phyloP scores from a whole-genome alignment of 2,329 filamentous ascomycete species.

The Neurospora sp. region DNA sequence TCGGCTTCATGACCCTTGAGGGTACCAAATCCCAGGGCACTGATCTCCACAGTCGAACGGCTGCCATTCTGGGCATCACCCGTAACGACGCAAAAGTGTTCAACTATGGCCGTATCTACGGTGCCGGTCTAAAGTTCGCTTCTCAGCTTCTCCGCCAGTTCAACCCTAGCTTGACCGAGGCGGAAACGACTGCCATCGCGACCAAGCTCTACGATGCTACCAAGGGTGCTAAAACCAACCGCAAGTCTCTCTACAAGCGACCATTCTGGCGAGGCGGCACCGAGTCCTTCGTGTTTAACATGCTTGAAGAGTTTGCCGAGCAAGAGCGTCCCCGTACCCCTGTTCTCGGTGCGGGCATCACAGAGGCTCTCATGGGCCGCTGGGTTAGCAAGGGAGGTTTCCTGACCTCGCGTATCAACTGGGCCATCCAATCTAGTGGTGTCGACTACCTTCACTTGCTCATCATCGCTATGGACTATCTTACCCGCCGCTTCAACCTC shows the following conservation, averaged over 20 bases:
- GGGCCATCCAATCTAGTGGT: constrained; percentile 95
- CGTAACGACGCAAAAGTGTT: constrained; percentile 95
- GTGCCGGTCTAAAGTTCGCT: constrained; percentile 91
- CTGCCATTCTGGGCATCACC: constrained; percentile 83
- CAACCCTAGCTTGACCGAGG: constrained; percentile 74
- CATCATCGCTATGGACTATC: constrained; percentile 89
- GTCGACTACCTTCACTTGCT: constrained; percentile 95
- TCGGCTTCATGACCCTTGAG: constrained; percentile 98
- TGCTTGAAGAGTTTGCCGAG: constrained; percentile 93
- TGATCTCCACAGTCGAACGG: constrained; percentile 89
- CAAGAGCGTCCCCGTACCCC: constrained; percentile 86
- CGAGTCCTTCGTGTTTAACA: constrained; percentile 97
- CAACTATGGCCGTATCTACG: constrained; percentile 98
- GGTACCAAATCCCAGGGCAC: constrained; percentile 91
- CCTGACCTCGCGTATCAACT: constrained; percentile 94
- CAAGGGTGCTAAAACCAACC: constrained; percentile 77
- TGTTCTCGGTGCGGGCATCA: constrained; percentile 89
- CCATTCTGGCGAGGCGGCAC: constrained; percentile 94
- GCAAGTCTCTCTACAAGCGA: constrained; percentile 60
- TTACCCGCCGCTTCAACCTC: constrained; percentile 76
- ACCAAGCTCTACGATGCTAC: constrained; percentile 77
- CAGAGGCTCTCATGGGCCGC: constrained; percentile 82
- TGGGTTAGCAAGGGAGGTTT: constrained; percentile 85
- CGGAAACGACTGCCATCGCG: constrained; percentile 66
- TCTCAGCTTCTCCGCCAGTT: constrained; percentile 86